These are phyloP conservation scores for Rhynchosporium agropyri DNA, from an alignment of 2,329 filamentous ascomycete genomes.

Conservation along the genomic window DNA sequence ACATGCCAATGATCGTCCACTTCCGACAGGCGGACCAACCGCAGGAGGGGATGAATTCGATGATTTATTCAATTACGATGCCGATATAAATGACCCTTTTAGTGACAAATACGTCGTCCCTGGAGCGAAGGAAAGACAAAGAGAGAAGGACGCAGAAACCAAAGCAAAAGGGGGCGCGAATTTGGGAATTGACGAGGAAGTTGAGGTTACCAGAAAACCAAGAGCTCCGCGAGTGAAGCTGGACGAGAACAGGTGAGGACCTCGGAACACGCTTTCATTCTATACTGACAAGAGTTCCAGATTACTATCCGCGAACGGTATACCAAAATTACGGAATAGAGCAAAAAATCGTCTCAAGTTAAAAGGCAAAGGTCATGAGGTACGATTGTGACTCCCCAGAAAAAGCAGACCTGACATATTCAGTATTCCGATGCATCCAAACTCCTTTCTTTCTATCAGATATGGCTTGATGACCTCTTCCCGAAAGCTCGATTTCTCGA, in stretches of 20 bases:
- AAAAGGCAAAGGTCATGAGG: slow-evolving; percentile 94
- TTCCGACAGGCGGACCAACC: slow-evolving; percentile 36
- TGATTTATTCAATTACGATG: slow-evolving; percentile 76
- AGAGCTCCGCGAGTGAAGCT: slow-evolving; percentile 80
- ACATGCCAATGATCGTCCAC: slow-evolving; percentile 26
- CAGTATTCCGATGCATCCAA: slow-evolving; percentile 83
- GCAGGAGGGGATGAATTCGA: slow-evolving; percentile 52
- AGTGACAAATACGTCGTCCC: slow-evolving; percentile 33
- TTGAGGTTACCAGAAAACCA: slow-evolving; percentile 74
- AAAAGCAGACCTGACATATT: slow-evolving; percentile 15
- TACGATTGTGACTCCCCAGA: slow-evolving; percentile 42
- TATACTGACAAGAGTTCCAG: slow-evolving; percentile 48
- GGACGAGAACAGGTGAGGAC: slow-evolving; percentile 70
- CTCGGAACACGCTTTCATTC: slow-evolving; percentile 8
- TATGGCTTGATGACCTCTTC: slow-evolving; percentile 96
- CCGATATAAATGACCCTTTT: slow-evolving; percentile 48
- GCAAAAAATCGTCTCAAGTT: slow-evolving; percentile 72
- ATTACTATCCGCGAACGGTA: slow-evolving; percentile 79
- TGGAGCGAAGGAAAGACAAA: slow-evolving; percentile 37
- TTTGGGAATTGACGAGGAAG: slow-evolving; percentile 83
- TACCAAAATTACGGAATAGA: slow-evolving; percentile 76
- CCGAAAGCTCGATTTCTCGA: slow-evolving; percentile 94
- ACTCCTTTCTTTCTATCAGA: slow-evolving; percentile 86
- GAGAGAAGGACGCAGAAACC: slow-evolving; percentile 48
- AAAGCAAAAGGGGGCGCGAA: slow-evolving; percentile 53